Conservation (phyloP, 805 yeast genomes). For the Candida railenensis region DNA sequence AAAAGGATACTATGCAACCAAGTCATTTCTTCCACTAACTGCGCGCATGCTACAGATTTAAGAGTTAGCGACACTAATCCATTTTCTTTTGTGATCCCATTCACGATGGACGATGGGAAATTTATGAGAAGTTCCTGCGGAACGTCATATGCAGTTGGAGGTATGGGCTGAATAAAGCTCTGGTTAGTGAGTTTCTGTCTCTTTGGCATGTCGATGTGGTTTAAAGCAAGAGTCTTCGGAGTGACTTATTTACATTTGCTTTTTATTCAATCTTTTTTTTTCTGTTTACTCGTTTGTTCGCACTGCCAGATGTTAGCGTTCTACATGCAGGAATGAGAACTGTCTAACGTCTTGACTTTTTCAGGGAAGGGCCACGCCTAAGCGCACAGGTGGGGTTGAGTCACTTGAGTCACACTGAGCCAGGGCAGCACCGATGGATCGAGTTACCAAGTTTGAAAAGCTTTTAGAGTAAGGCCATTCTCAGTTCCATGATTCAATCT, state of each 20-base stretch:
- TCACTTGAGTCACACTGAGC: too few species aligned
- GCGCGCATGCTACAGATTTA: slow-evolving; percentile 37
- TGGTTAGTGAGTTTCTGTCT: slow-evolving; percentile 9
- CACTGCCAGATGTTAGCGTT: too few species aligned
- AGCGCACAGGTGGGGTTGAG: too few species aligned
- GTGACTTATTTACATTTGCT: neutral
- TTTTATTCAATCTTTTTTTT: neutral
- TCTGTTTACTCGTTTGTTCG: neutral
- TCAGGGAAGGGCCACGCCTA: too few species aligned
- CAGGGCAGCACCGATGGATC: too few species aligned
- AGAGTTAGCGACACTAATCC: slow-evolving; percentile 42
- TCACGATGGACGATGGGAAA: slow-evolving; percentile 35
- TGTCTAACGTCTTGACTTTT: too few species aligned
- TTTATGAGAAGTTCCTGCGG: slow-evolving; percentile 21
- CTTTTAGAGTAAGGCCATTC: too few species aligned
- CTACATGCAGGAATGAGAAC: too few species aligned
- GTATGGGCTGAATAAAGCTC: slow-evolving; percentile 7
- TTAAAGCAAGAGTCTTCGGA: too few species aligned
- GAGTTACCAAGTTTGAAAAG: too few species aligned
- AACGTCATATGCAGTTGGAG: slow-evolving; percentile 13
- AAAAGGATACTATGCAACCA: slow-evolving; percentile 29
- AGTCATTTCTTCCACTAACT: slow-evolving; percentile 35
- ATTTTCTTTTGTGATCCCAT: slow-evolving; percentile 41
- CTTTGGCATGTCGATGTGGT: slow-evolving; percentile 8
- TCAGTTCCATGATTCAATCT: too few species aligned